phyloP scores from a whole-genome alignment of 2,329 filamentous ascomycete species.

The Paraphaeosphaeria sporulosa region DNA sequence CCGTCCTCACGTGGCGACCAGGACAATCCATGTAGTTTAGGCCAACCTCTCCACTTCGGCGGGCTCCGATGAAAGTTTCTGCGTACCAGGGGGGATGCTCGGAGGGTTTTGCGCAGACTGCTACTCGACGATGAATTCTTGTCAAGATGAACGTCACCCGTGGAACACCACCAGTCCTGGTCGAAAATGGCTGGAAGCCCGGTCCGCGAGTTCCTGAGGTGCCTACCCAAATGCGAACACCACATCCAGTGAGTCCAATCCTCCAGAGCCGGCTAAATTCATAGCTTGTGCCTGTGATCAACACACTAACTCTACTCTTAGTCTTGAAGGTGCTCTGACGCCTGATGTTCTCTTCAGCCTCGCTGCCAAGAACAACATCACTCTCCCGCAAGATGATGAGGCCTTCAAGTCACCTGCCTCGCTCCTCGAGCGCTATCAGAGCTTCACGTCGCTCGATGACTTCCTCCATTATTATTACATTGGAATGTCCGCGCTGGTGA shows the following conservation, averaged over 20 bases:
- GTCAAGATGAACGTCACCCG: background rate
- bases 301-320: background rate
- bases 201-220: conserved; percentile 51
- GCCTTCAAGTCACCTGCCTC: conserved; percentile 68
- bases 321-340: conserved; percentile 75
- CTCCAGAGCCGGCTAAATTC: background rate
- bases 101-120: background rate
- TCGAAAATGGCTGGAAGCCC: background rate
- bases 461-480: conserved; percentile 83
- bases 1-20: conserved; percentile 9
- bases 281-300: background rate
- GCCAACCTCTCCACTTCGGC: conserved; percentile 6
- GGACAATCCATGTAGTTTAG: conserved; percentile 6
- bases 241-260: conserved; percentile 66
- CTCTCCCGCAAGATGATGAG: conserved; percentile 63
- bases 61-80: conserved; percentile 9
- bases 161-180: background rate
- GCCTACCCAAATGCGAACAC: conserved; percentile 81
- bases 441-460: conserved; percentile 76
- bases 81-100: background rate
- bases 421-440: conserved; percentile 69
- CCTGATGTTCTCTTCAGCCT: conserved; percentile 74
- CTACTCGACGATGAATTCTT: background rate
- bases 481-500: conserved; percentile 73
- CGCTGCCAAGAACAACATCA: conserved; percentile 70